Base-by-base conservation (phyloP, 768 basidiomycete genomes). In the Pleurotus ostreatus region DNA sequence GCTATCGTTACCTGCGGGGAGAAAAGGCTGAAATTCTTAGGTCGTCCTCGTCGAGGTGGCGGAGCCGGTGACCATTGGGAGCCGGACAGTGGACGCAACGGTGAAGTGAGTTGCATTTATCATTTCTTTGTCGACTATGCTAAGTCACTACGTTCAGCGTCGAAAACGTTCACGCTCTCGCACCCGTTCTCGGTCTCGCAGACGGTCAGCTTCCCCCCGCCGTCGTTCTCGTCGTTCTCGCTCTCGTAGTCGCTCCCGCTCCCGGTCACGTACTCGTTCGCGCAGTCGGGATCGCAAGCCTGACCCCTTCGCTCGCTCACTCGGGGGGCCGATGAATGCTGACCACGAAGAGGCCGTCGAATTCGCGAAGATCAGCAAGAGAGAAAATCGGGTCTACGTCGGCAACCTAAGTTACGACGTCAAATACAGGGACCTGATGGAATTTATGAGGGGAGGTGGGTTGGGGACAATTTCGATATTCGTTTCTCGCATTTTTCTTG, bases 401-500 rank as follows among this genome's bases (percentile, higher is more conserved):
- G 96, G 97, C 68, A 99, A 99, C 73, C 84, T 99, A 74, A 93
- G 92, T 70, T 99, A 98, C 80, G 92, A 96, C 72, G 92, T 94
- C 86, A 95, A 89, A 77, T 98, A 96, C 78, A 85, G 94, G 75
- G 97, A 98, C 79, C 81, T 99, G 74, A 94, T 95, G 84, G 94
- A 98, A 86, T 98, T 97, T 71, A 96, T 97, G 94, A 84, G 92
- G 88, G 92, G 92, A 94, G 94, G 95, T 97, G 92, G 89, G 95
- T 94, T 76, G 84, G 83, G 85, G 86, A 82, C 41, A 84, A 84
- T 78, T 78, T 74, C 80, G 76, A 49, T 49, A 69, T 70, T 68
- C 68, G 68, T 73, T 85, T 76, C 83, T 81, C 71, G 74, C 70
- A 75, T 66, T 72, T 66, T 61, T 68, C 71, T 62, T 65, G 67